Conservation (phyloP, 306 rosid genomes). For the Ceratonia siliqua region DNA sequence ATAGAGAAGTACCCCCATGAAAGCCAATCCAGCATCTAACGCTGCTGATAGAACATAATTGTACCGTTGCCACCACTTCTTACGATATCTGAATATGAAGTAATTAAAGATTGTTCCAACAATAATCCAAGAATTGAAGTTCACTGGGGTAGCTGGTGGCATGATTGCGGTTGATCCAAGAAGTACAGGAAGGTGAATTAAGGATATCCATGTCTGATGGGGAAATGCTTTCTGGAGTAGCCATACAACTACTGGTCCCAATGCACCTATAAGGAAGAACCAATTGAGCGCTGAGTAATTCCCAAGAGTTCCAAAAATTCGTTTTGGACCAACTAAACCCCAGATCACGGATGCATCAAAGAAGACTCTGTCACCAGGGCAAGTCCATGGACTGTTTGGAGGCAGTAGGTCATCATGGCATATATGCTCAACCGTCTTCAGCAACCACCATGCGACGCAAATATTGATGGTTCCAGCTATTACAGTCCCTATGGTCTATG, state of each 20-base stretch:
- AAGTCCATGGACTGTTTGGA: constrained; percentile 39
- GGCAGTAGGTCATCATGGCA: constrained; percentile 32
- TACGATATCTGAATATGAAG: constrained; percentile 51
- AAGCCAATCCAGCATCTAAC: constrained; percentile 75
- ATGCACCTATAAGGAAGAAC: constrained; percentile 64
- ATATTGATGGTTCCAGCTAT: constrained; percentile 40
- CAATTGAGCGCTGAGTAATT: constrained; percentile 56
- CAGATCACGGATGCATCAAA: constrained; percentile 80
- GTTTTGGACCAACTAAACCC: constrained; percentile 72
- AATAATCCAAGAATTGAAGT: constrained; percentile 69
- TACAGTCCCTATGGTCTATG: constrained; percentile 38
- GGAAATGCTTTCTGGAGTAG: constrained; percentile 52
- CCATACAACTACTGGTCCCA: constrained; percentile 65
- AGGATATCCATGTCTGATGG: constrained; percentile 54
- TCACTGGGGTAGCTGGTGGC: constrained; percentile 73
- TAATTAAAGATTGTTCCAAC: constrained; percentile 58
- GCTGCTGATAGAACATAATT: constrained; percentile 74
- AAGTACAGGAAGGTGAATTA: constrained; percentile 72
- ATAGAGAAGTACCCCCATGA: constrained; percentile 57
- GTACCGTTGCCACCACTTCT: constrained; percentile 76
- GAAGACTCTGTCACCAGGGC: constrained; percentile 50
- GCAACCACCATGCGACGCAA: constrained; percentile 43
- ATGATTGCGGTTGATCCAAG: constrained; percentile 65
- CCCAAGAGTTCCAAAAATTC: constrained; percentile 69
- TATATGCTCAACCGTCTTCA: constrained; percentile 34